phyloP scores from a whole-genome alignment of 495 filamentous ascomycete species.

The Elaphomyces granulatus region DNA sequence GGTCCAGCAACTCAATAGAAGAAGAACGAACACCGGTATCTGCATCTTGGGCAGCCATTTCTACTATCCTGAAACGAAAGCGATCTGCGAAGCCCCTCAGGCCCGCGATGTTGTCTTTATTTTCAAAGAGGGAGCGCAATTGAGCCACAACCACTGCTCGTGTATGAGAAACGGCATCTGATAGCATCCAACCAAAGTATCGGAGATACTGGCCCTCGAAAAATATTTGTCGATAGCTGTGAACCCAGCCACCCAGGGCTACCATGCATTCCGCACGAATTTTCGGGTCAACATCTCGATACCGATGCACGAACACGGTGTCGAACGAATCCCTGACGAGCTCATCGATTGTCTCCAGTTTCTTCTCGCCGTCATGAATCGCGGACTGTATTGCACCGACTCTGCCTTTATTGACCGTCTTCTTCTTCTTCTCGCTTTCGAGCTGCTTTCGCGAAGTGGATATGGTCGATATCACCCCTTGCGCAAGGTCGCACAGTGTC shows the following conservation, averaged over 20 bases:
- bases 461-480: conserved; percentile 47
- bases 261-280: conserved; percentile 76
- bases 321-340: conserved; percentile 73
- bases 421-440: conserved; percentile 68
- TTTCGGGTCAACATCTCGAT: conserved; percentile 79
- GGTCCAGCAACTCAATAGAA: conserved; percentile 64
- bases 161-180: conserved; percentile 53
- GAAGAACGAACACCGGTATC: conserved; percentile 64
- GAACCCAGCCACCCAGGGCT: conserved; percentile 78
- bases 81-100: conserved; percentile 80
- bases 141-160: conserved; percentile 71
- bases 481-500: conserved; percentile 48
- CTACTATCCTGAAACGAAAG: conserved; percentile 74
- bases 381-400: conserved; percentile 52
- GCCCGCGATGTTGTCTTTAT: conserved; percentile 57
- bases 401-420: conserved; percentile 58
- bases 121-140: conserved; percentile 58
- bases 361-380: conserved; percentile 49
- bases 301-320: conserved; percentile 83
- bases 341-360: conserved; percentile 45
- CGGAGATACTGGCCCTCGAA: conserved; percentile 77
- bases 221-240: conserved; percentile 66
- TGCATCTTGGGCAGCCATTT: conserved; percentile 75
- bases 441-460: conserved; percentile 65
- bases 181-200: conserved; percentile 89